Evolutionary conservation across 139 green algal species (phyloP).

Genomic region (Picochlorum costavermella): DNA sequence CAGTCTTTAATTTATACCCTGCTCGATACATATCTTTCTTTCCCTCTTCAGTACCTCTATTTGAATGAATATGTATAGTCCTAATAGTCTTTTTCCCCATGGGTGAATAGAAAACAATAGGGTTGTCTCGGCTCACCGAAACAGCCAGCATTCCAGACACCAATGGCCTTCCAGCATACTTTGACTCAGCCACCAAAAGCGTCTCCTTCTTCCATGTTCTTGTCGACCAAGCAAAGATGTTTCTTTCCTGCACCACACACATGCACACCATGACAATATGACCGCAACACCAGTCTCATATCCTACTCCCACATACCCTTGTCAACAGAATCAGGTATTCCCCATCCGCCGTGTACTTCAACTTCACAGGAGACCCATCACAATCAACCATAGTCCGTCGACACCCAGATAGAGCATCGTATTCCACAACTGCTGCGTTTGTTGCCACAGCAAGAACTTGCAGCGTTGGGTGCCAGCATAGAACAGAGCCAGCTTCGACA

Average conservation of each 20-base stretch:
- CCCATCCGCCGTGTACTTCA: slow-evolving; percentile 21
- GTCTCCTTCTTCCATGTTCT: slow-evolving; percentile 16
- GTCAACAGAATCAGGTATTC: slow-evolving; percentile 20
- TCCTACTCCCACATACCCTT: slow-evolving; percentile 8
- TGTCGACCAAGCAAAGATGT: slow-evolving; percentile 22
- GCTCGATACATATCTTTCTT: slow-evolving; percentile 13
- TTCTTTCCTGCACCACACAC: slow-evolving; percentile 13
- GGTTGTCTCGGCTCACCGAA: slow-evolving; percentile 13
- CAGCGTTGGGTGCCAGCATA: slow-evolving; percentile 10
- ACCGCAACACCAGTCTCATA: background rate
- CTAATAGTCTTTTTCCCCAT: slow-evolving; percentile 30
- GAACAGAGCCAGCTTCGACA: slow-evolving; percentile 3
- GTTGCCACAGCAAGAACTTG: slow-evolving; percentile 14
- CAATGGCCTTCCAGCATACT: slow-evolving; percentile 24
- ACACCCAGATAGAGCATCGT: slow-evolving; percentile 27
- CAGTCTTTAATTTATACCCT: slow-evolving; percentile 29
- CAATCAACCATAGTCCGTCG: slow-evolving; percentile 23
- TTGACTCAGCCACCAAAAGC: slow-evolving; percentile 11
- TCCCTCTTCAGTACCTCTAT: slow-evolving; percentile 9
- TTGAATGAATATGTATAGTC: slow-evolving; percentile 12
- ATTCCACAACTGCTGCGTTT: slow-evolving; percentile 17
- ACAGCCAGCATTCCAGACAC: slow-evolving; percentile 20
- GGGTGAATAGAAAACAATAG: slow-evolving; percentile 21
- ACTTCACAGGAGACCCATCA: slow-evolving; percentile 16
- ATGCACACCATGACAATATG: background rate